A percentile compares a stretch with the other conserved stretches of the same genome.
These are phyloP conservation scores for Verticillium nubilum DNA, from an alignment of 2,329 filamentous ascomycete species.

Conservation along the genomic window DNA sequence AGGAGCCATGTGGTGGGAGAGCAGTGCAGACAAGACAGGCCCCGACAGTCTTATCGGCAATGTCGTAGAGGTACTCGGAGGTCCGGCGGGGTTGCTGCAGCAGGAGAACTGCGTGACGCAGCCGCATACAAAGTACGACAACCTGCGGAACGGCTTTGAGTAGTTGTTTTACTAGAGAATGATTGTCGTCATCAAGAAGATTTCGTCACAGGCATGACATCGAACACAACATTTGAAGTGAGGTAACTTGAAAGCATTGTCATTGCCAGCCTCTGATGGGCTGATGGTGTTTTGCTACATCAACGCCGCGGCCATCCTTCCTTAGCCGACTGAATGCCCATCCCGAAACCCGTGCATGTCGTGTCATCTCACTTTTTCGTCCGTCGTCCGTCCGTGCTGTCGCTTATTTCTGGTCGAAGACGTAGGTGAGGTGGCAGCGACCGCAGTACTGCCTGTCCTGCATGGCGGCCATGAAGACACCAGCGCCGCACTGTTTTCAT, in stretches of 20 bases:
- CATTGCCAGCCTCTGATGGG: conserved; percentile 18
- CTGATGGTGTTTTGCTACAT: conserved; percentile 36
- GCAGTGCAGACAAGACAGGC: conserved; percentile 66
- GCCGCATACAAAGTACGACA: conserved; percentile 65
- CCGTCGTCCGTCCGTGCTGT: conserved; percentile 4
- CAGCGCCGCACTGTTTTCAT: conserved; percentile 78
- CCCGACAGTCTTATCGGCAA: conserved; percentile 63
- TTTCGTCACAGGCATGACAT: not conserved
- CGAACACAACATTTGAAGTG: not conserved
- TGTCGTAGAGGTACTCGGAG: conserved; percentile 56
- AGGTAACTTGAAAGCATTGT: conserved; percentile 8
- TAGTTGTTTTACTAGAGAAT: not conserved
- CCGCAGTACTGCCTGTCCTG: conserved; percentile 98
- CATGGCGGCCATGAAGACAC: conserved; percentile 99
- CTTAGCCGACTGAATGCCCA: conserved; percentile 16
- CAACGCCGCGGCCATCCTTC: conserved; percentile 33
- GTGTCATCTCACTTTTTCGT: conserved; percentile 5
- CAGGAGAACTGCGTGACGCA: conserved; percentile 56
- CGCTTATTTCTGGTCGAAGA: conserved; percentile 62
- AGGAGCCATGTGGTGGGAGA: conserved; percentile 98
- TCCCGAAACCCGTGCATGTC: not conserved
- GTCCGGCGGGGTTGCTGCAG: conserved; percentile 41
- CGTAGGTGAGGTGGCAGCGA: conserved; percentile 68
- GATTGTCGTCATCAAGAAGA: not conserved
- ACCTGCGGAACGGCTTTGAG: conserved; percentile 53